Percentiles rank a stretch among this genome's conserved stretches.
These are phyloP conservation scores for Yamadazyma membranifaciens DNA, from an alignment of 1,139 yeast species.

Conservation along the genomic window DNA sequence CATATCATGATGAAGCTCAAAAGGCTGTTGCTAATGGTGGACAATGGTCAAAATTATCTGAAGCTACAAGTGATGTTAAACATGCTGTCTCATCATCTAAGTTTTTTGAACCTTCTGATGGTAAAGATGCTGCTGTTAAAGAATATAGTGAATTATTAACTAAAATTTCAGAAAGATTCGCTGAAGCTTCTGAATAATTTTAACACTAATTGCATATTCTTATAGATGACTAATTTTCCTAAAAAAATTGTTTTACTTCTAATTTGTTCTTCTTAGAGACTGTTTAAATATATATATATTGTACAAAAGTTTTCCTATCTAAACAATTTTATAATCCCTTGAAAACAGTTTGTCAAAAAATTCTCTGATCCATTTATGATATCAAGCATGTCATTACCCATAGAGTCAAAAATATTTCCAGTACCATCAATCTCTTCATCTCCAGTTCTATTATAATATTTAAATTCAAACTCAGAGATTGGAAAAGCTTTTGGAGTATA, in stretches of 20 bases:
- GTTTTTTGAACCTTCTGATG: conserved; percentile 93
- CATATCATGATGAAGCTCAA: conserved; percentile 96
- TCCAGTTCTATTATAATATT: conserved; percentile 9
- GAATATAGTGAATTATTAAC: conserved; percentile 77
- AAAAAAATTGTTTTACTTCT: conserved; percentile 4
- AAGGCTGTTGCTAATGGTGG: conserved; percentile 95
- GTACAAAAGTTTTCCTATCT: conserved; percentile 6
- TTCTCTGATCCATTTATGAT: conserved; percentile 20
- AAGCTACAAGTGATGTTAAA: conserved; percentile 84
- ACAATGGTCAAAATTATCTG: conserved; percentile 88
- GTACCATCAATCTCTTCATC: conserved; percentile 5
- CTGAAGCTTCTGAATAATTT: conserved; percentile 85
- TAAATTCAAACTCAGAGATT: conserved; percentile 21
- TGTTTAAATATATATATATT: conserved; percentile 5
- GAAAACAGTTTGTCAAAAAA: conserved; percentile 18
- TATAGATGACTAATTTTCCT: too few relatives aligned
- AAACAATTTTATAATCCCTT: conserved; percentile 1
- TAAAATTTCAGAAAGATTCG: conserved; percentile 83
- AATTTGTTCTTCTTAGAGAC: conserved; percentile 1
- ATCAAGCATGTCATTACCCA: conserved; percentile 18
- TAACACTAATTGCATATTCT: neutral
- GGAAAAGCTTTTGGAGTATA: conserved; percentile 29
- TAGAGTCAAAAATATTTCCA: conserved; percentile 18
- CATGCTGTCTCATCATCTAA: conserved; percentile 93
- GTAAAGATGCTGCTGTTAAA: conserved; percentile 71